phyloP scores from a whole-genome alignment of 2,329 filamentous ascomycete genomes.

The Fusarium sp. region DNA sequence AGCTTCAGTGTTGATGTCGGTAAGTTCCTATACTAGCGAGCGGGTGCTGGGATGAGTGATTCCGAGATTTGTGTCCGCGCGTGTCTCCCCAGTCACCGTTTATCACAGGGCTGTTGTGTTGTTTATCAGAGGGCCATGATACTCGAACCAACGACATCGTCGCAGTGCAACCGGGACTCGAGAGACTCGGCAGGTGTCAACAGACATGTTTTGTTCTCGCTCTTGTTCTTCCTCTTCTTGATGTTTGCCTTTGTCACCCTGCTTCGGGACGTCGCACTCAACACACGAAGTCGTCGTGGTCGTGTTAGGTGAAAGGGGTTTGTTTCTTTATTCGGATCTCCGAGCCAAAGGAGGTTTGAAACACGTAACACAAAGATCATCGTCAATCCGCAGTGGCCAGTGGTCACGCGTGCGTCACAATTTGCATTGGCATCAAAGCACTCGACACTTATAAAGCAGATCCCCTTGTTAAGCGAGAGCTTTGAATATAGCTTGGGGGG shows the following conservation, averaged over 20 bases:
- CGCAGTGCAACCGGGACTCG: background rate
- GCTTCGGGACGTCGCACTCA: background rate
- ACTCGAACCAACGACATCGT: conserved; percentile 2
- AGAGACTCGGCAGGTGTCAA: background rate
- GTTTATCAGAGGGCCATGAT: background rate
- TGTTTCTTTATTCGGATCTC: background rate
- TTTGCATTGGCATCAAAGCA: conserved; percentile 37
- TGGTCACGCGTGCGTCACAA: conserved; percentile 39
- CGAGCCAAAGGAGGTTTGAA: conserved; percentile 8
- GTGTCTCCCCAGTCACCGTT: conserved; percentile 13
- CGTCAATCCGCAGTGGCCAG: background rate
- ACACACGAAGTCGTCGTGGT: background rate
- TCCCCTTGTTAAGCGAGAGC: conserved; percentile 9
- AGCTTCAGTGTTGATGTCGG: conserved; percentile 36
- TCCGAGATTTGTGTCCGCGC: conserved; percentile 31
- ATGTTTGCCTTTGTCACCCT: background rate
- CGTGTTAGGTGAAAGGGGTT: background rate
- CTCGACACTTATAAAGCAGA: conserved; percentile 4
- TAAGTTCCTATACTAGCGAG: conserved; percentile 17
- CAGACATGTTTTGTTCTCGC: background rate
- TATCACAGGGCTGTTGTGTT: conserved; percentile 13
- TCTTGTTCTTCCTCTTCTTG: background rate
- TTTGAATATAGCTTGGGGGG: background rate
- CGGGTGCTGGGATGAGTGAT: conserved; percentile 29
- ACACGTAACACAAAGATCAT: conserved; percentile 20